phyloP scores from a whole-genome alignment of 2,329 filamentous ascomycete genomes.

The Ophiosphaerella narmari region DNA sequence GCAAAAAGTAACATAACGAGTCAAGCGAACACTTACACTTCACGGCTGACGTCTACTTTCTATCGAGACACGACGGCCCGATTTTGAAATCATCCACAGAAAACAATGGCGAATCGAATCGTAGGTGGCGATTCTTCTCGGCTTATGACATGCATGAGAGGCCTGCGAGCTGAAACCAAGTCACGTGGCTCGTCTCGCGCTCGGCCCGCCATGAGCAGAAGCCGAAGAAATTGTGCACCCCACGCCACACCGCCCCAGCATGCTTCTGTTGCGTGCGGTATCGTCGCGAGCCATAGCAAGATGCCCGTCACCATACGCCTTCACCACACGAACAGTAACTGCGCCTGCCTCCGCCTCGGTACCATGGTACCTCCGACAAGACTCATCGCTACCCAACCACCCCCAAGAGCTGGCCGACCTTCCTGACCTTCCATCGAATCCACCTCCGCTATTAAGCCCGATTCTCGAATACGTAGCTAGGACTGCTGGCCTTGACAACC shows the following conservation, averaged over 20 bases:
- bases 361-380: constrained; percentile 82
- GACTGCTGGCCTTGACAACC: constrained; percentile 82
- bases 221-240: neutral
- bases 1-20: no score
- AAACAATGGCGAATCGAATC: no score
- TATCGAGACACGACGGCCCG: no score
- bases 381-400: constrained; percentile 40
- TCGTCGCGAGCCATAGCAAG: constrained; percentile 14
- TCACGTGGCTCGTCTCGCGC: constrained; percentile 7
- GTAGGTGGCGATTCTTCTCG: no score
- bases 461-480: constrained; percentile 80
- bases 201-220: constrained; percentile 1
- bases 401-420: constrained; percentile 59
- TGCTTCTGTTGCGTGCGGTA: constrained; percentile 28
- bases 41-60: no score
- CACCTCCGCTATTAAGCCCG: constrained; percentile 72
- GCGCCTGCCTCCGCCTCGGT: constrained; percentile 36
- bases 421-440: constrained; percentile 67
- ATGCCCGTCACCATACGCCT: constrained; percentile 17
- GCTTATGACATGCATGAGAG: neutral
- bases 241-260: constrained; percentile 10
- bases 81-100: no score
- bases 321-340: constrained; percentile 21
- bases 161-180: constrained; percentile 7
- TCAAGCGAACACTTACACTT: no score